Percentiles rank a stretch among this genome's conserved stretches.
phyloP scores from a whole-genome alignment of 805 yeast genomes.

The Candida chilensis region DNA sequence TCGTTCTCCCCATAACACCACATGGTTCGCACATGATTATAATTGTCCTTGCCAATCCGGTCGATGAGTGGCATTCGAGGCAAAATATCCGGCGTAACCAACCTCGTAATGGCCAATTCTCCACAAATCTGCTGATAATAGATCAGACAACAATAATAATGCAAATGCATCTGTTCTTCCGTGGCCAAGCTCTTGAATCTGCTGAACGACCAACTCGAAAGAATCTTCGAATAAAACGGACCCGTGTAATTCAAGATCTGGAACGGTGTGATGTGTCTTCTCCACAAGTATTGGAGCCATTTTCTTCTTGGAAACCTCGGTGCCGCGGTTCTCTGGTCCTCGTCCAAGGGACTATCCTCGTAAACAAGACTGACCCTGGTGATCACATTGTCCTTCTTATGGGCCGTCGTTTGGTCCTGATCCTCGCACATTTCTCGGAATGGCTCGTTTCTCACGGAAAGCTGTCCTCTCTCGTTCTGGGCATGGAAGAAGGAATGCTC shows the following conservation, averaged over 20 bases:
- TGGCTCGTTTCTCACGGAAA: slow-evolving; percentile 21
- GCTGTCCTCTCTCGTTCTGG: slow-evolving; percentile 3
- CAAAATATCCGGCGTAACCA: slow-evolving; percentile 49
- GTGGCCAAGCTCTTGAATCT: slow-evolving; percentile 19
- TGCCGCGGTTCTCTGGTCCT: slow-evolving; percentile 5
- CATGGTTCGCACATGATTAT: slow-evolving; percentile 29
- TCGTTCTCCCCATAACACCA: slow-evolving; percentile 64
- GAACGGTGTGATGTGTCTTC: slow-evolving; percentile 45
- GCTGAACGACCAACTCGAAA: slow-evolving; percentile 47
- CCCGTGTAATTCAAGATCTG: slow-evolving; percentile 38
- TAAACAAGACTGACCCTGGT: too few species aligned
- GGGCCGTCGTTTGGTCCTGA: neutral
- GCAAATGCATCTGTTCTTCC: slow-evolving; percentile 29
- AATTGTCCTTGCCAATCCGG: slow-evolving; percentile 31
- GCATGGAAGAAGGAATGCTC: slow-evolving; percentile 16
- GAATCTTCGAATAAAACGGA: slow-evolving; percentile 41
- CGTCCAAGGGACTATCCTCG: slow-evolving; percentile 1
- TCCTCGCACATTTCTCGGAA: slow-evolving; percentile 6
- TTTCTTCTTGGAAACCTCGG: slow-evolving; percentile 14
- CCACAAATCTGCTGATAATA: slow-evolving; percentile 54
- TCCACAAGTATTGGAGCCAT: slow-evolving; percentile 38
- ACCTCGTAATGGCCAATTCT: slow-evolving; percentile 51
- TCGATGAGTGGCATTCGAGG: slow-evolving; percentile 50
- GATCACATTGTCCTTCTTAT: slow-evolving; percentile 1
- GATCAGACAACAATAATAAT: slow-evolving; percentile 43